phyloP scores from a whole-genome alignment of 192 early-diverging fungal genomes.

The Coemansia sp. region DNA sequence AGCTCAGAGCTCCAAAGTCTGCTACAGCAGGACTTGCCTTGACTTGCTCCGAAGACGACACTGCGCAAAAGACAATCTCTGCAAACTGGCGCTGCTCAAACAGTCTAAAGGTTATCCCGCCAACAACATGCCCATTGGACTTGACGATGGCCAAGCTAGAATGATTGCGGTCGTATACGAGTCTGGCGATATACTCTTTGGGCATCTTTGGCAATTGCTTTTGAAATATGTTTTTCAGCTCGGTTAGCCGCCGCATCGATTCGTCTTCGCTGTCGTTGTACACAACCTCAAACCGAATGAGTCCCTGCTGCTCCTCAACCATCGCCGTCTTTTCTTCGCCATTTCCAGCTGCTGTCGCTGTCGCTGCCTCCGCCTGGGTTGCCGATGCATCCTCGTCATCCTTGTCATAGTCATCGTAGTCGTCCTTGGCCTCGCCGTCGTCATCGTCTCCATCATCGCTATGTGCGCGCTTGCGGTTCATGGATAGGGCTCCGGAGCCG shows the following conservation, averaged over 20 bases:
- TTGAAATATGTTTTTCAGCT: conserved; percentile 93
- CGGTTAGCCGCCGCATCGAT: conserved; percentile 85
- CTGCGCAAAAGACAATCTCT: conserved; percentile 98
- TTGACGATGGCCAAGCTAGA: conserved; percentile 73
- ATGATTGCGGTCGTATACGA: conserved; percentile 95
- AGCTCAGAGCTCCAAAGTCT: too few relatives aligned
- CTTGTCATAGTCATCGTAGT: conserved; percentile 21
- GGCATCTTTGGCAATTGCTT: conserved; percentile 99
- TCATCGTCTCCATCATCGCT: conserved; percentile 33
- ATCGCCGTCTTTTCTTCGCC: conserved; percentile 56
- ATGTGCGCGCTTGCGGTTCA: conserved; percentile 29
- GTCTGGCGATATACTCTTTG: conserved; percentile 91
- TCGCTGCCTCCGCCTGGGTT: conserved; percentile 9
- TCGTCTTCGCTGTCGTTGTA: conserved; percentile 74
- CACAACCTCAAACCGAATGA: conserved; percentile 71
- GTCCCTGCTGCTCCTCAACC: conserved; percentile 61
- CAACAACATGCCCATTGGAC: conserved; percentile 65
- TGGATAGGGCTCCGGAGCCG: neutral
- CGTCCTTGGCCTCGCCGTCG: conserved; percentile 26
- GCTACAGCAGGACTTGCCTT: conserved; percentile 55
- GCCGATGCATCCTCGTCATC: conserved; percentile 15
- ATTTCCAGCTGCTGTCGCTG: conserved; percentile 8
- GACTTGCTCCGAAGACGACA: conserved; percentile 85
- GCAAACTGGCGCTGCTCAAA: conserved; percentile 87
- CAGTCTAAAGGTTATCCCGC: conserved; percentile 92